phyloP scores from a whole-genome alignment of 2,329 filamentous ascomycete genomes.

The Sclerotiophoma versabilis region DNA sequence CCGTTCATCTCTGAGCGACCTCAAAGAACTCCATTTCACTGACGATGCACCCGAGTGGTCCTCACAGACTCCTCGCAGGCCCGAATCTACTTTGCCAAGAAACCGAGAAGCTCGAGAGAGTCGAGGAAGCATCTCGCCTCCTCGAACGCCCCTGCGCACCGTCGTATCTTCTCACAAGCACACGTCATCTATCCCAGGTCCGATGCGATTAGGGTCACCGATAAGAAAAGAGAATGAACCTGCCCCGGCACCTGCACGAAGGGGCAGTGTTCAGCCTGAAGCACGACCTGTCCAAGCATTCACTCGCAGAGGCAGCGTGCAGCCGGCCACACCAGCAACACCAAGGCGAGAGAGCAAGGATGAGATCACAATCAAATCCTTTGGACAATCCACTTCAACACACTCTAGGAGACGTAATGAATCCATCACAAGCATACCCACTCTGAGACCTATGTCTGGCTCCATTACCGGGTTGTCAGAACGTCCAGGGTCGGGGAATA shows the following conservation, averaged over 20 bases:
- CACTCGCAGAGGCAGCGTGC: conserved; percentile 31
- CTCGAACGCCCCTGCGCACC: conserved; percentile 43
- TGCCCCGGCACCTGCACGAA: conserved; percentile 20
- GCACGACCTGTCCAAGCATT: conserved; percentile 6
- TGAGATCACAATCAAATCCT: conserved; percentile 48
- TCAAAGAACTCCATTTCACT: conserved; percentile 72
- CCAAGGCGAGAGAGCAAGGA: conserved; percentile 35
- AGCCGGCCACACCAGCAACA: conserved; percentile 28
- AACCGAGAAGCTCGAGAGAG: conserved; percentile 4
- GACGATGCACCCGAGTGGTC: conserved; percentile 52
- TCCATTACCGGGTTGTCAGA: conserved; percentile 56
- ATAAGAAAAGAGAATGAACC: conserved; percentile 56
- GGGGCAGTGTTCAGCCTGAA: conserved; percentile 13
- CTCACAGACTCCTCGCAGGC: conserved; percentile 46
- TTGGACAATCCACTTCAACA: conserved; percentile 31
- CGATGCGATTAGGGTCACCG: conserved; percentile 53
- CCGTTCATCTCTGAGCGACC: conserved; percentile 88
- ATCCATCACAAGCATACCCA: conserved; percentile 59
- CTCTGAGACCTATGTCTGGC: conserved; percentile 50
- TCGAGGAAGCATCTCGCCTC: conserved; percentile 38
- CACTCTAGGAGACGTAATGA: conserved; percentile 55
- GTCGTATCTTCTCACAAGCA: conserved; percentile 48
- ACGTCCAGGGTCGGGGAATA: conserved; percentile 58
- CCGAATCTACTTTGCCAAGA: conserved; percentile 33
- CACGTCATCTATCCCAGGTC: conserved; percentile 48